phyloP scores from a whole-genome alignment of 805 yeast species.

The Kuraishia ogatae region DNA sequence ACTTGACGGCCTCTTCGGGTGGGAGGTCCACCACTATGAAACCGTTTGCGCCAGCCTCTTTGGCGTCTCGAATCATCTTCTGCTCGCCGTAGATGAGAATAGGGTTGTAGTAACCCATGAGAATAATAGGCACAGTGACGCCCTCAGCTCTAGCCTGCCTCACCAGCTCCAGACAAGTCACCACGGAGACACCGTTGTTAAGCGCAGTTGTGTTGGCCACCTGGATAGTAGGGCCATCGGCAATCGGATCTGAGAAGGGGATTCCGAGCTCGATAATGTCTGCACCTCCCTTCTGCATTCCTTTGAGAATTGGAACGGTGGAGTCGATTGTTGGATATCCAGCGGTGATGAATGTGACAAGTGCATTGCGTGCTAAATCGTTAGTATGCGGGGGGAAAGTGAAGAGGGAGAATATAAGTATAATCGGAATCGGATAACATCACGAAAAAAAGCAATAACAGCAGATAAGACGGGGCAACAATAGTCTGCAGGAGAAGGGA shows the following conservation, averaged over 20 bases:
- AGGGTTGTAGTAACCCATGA: slow-evolving; percentile 99
- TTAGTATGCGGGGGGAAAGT: too few species aligned
- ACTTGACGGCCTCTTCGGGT: slow-evolving; percentile 91
- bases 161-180: slow-evolving; percentile 62
- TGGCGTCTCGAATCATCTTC: slow-evolving; percentile 68
- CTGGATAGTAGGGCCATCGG: slow-evolving; percentile 97
- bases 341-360: slow-evolving; percentile 89
- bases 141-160: slow-evolving; percentile 72
- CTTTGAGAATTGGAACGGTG: slow-evolving; percentile 77
- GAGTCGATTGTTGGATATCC: slow-evolving; percentile 87
- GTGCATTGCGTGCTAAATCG: slow-evolving; percentile 59
- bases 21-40: slow-evolving; percentile 93
- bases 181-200: slow-evolving; percentile 71
- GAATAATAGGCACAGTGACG: slow-evolving; percentile 77
- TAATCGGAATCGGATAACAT: too few species aligned
- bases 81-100: slow-evolving; percentile 85
- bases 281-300: slow-evolving; percentile 92
- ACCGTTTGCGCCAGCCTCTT: slow-evolving; percentile 89
- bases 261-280: slow-evolving; percentile 92
- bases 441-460: too few species aligned
- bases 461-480: too few species aligned
- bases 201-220: slow-evolving; percentile 78
- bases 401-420: too few species aligned
- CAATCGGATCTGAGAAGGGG: slow-evolving; percentile 97
- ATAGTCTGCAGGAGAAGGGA: too few species aligned